These are phyloP conservation scores for Letharia columbiana DNA, from an alignment of 495 filamentous ascomycete species.

Conservation along the genomic window DNA sequence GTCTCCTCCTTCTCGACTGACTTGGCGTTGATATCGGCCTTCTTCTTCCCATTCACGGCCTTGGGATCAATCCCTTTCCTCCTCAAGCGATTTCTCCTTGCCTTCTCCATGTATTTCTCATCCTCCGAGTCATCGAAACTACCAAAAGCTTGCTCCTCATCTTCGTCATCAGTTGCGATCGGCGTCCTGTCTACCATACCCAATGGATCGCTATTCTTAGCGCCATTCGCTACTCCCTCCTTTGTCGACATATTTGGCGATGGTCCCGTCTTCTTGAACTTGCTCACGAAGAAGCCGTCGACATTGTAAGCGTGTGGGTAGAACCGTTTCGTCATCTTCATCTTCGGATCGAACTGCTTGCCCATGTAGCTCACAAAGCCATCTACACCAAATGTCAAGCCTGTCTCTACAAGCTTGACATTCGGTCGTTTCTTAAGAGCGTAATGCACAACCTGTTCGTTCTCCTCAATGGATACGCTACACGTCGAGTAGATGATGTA, in stretches of 20 bases:
- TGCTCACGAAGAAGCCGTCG: slow-evolving; percentile 96
- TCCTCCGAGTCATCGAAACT: slow-evolving; percentile 58
- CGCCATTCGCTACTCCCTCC: slow-evolving; percentile 25
- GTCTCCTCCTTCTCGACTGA: background rate
- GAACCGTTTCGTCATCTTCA: slow-evolving; percentile 80
- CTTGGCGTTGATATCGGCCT: background rate
- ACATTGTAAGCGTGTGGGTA: slow-evolving; percentile 96
- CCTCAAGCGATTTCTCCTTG: slow-evolving; percentile 47
- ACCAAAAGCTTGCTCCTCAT: slow-evolving; percentile 46
- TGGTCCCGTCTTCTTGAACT: slow-evolving; percentile 85
- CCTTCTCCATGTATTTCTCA: slow-evolving; percentile 49
- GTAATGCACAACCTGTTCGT: slow-evolving; percentile 90
- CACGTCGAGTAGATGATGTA: slow-evolving; percentile 95
- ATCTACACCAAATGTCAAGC: slow-evolving; percentile 83
- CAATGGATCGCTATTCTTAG: slow-evolving; percentile 25
- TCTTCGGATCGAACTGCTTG: slow-evolving; percentile 77
- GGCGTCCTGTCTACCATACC: slow-evolving; percentile 41
- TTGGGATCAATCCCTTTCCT: slow-evolving; percentile 62
- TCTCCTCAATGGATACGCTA: slow-evolving; percentile 84
- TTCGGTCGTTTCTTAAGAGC: slow-evolving; percentile 85
- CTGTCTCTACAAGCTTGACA: slow-evolving; percentile 86
- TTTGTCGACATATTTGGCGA: slow-evolving; percentile 47
- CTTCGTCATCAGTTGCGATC: slow-evolving; percentile 37
- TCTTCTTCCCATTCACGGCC: slow-evolving; percentile 27
- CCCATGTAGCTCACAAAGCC: slow-evolving; percentile 82